A percentile compares a stretch with the other conserved stretches of the same genome.
phyloP scores from a whole-genome alignment of 1,139 yeast genomes.

The Candida albicans region DNA sequence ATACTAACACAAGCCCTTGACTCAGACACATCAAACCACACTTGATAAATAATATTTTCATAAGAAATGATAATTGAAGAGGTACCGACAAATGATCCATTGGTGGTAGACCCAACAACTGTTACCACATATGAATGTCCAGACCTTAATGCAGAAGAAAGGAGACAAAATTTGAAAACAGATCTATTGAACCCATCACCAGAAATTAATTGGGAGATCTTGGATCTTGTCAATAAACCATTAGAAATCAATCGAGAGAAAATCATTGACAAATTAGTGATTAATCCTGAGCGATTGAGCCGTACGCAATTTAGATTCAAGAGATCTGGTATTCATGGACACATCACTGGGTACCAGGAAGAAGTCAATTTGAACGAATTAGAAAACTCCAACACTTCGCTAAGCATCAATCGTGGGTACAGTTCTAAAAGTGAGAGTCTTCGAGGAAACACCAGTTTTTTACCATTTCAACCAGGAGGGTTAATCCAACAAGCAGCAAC shows the following conservation, averaged over 20 bases:
- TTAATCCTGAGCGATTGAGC: slow-evolving; percentile 51
- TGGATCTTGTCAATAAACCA: slow-evolving; percentile 52
- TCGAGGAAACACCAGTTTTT: slow-evolving; percentile 68
- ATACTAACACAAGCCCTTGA: neutral
- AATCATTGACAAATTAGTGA: slow-evolving; percentile 44
- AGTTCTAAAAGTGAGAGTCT: slow-evolving; percentile 62
- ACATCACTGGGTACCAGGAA: slow-evolving; percentile 63
- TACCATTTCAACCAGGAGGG: slow-evolving; percentile 97
- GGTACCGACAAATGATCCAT: neutral
- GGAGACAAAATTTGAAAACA: slow-evolving; percentile 7
- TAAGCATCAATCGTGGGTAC: slow-evolving; percentile 69
- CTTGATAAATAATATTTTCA: neutral
- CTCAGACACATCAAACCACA: neutral
- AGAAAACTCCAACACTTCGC: slow-evolving; percentile 58
- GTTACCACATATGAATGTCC: slow-evolving; percentile 7
- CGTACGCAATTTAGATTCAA: slow-evolving; percentile 62
- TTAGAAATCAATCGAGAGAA: slow-evolving; percentile 35
- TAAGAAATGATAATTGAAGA: slow-evolving; percentile 9
- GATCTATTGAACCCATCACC: slow-evolving; percentile 48
- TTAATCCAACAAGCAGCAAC: slow-evolving; percentile 39
- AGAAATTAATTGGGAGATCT: slow-evolving; percentile 57
- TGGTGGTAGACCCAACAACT: slow-evolving; percentile 10
- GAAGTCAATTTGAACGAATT: slow-evolving; percentile 49
- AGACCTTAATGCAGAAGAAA: slow-evolving; percentile 8
- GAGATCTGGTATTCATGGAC: slow-evolving; percentile 75